phyloP scores from a whole-genome alignment of 306 rosid species.

The Castanea sativa region DNA sequence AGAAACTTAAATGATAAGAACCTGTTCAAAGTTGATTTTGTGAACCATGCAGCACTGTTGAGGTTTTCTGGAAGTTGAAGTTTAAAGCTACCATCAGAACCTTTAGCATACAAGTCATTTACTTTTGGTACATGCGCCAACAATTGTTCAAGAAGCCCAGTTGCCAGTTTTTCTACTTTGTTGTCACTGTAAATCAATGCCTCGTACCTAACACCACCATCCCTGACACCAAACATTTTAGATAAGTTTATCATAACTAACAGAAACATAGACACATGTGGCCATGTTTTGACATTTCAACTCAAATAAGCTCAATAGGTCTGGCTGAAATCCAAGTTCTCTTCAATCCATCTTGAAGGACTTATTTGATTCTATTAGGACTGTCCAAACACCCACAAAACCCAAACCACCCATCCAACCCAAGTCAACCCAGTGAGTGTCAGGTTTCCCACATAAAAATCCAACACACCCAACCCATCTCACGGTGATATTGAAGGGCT shows the following conservation, averaged over 20 bases:
- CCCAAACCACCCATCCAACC: no score
- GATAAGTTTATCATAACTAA: constrained; percentile 10
- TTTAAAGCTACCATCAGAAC: constrained; percentile 54
- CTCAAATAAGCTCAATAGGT: neutral
- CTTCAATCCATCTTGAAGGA: neutral
- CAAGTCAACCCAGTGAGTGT: no score
- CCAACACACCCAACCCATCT: no score
- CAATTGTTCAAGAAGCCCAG: constrained; percentile 63
- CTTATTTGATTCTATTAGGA: neutral
- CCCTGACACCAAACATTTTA: constrained; percentile 16
- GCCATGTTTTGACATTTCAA: neutral
- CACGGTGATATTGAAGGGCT: no score
- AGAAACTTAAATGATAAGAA: constrained; percentile 33
- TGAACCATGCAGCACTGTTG: constrained; percentile 70
- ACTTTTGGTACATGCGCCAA: constrained; percentile 65
- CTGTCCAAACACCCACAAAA: no score
- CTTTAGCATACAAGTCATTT: constrained; percentile 50
- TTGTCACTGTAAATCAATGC: constrained; percentile 50
- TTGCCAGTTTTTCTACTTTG: constrained; percentile 49
- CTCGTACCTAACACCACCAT: constrained; percentile 56
- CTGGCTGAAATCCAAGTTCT: neutral
- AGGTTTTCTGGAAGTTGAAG: constrained; percentile 54
- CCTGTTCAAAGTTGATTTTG: constrained; percentile 79
- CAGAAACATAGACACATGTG: neutral
- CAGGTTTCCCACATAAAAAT: no score